Evolutionary conservation across 306 rosid species (phyloP).

Genomic region (Cucumis cinereus): DNA sequence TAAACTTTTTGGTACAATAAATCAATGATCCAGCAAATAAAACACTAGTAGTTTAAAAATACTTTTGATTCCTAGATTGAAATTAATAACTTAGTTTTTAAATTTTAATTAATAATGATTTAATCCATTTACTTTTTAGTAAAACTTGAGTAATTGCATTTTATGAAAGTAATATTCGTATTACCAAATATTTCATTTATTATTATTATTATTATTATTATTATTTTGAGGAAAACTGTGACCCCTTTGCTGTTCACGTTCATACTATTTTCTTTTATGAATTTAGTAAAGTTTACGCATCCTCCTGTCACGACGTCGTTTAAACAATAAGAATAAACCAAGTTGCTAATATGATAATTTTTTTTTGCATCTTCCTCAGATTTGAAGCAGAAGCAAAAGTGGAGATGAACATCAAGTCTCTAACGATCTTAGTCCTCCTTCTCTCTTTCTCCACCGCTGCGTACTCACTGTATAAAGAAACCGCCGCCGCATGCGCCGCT

Average conservation of each 20-base stretch:
- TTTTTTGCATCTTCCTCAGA: not conserved
- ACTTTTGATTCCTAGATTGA: too few relatives aligned
- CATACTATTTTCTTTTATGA: not conserved
- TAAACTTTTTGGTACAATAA: too few relatives aligned
- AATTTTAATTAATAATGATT: too few relatives aligned
- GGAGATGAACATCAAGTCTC: not conserved
- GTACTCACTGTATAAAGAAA: not conserved
- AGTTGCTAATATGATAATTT: not conserved
- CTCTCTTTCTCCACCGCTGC: conserved; percentile 6
- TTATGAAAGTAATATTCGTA: too few relatives aligned
- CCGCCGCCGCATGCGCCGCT: conserved; percentile 25
- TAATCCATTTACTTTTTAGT: too few relatives aligned
- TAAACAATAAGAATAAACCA: not conserved
- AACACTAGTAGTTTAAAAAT: too few relatives aligned
- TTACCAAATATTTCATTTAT: too few relatives aligned
- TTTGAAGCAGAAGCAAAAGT: not conserved
- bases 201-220: too few relatives aligned
- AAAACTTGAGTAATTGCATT: too few relatives aligned
- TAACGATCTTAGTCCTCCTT: not conserved
- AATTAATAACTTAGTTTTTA: too few relatives aligned
- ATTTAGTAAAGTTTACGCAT: not conserved
- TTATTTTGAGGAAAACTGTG: too few relatives aligned
- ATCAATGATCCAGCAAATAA: too few relatives aligned
- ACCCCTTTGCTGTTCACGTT: not conserved
- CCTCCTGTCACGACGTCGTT: not conserved